Percentiles rank a stretch among this genome's conserved stretches.
Conservation (phyloP, 192 early-diverging fungal species). For the Backusella liffmaniae region DNA sequence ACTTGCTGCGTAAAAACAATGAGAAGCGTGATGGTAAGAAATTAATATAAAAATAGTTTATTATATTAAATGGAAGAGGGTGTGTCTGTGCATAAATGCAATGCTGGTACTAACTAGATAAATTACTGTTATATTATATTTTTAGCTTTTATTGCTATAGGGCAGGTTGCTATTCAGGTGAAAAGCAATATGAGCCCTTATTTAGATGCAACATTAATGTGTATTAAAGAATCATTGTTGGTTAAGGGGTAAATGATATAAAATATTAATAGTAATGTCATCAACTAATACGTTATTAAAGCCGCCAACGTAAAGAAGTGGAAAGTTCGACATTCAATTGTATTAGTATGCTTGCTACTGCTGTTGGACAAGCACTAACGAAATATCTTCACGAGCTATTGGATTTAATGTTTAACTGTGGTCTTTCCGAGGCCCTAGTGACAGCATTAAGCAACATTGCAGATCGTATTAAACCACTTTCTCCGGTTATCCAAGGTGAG, state of each 20-base stretch:
- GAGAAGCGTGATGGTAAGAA: constrained; percentile 52
- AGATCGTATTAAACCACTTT: constrained; percentile 77
- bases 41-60: constrained; percentile 6
- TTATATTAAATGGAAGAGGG: constrained; percentile 22
- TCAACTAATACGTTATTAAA: background rate
- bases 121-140: background rate
- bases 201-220: constrained; percentile 72
- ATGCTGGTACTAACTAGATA: background rate
- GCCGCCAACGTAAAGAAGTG: constrained; percentile 54
- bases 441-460: constrained; percentile 79
- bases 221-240: constrained; percentile 73
- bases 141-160: constrained; percentile 81
- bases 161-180: constrained; percentile 79
- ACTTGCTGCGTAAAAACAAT: constrained; percentile 66
- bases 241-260: constrained; percentile 57
- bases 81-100: background rate
- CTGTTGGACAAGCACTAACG: constrained; percentile 88
- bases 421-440: constrained; percentile 80
- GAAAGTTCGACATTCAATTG: constrained; percentile 76
- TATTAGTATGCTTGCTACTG: constrained; percentile 83
- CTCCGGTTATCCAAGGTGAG: constrained; percentile 82
- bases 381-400: constrained; percentile 86
- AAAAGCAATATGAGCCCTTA: constrained; percentile 75
- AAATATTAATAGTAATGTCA: background rate
- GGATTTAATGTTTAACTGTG: constrained; percentile 90